Evolutionary conservation across 73 alveolate genomes (phyloP).

Genomic region (Tetrahymena thermophila): DNA sequence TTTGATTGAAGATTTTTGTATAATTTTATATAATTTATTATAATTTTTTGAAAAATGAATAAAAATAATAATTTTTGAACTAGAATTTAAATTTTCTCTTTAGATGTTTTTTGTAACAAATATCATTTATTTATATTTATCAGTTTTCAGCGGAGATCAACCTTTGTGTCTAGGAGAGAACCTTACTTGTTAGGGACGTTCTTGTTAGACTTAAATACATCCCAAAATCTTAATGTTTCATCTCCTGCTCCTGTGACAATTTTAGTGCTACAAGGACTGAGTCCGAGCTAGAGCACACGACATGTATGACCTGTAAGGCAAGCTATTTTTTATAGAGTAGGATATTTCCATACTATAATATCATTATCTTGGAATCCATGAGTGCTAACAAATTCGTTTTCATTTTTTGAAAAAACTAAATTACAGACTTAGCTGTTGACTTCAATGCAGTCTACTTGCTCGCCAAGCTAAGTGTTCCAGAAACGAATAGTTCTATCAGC

Average conservation of each 20-base stretch:
- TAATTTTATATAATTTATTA: too few species aligned
- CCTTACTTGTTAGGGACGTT: neutral
- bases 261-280: slow-evolving; percentile 94
- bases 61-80: neutral
- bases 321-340: slow-evolving; percentile 65
- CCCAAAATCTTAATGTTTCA: slow-evolving; percentile 99
- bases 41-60: neutral
- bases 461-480: slow-evolving; percentile 83
- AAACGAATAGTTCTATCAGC: slow-evolving; percentile 93
- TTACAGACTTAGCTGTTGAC: slow-evolving; percentile 93
- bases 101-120: too few species aligned
- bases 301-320: slow-evolving; percentile 97
- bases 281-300: slow-evolving; percentile 94
- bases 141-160: neutral
- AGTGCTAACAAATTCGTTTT: slow-evolving; percentile 88
- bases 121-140: neutral
- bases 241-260: slow-evolving; percentile 99
- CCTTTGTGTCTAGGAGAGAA: neutral
- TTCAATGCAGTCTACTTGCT: slow-evolving; percentile 68
- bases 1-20: neutral
- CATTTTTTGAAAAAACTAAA: slow-evolving; percentile 79
- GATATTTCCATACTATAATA: slow-evolving; percentile 93
- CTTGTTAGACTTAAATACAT: slow-evolving; percentile 59
- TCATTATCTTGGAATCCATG: slow-evolving; percentile 92
- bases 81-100: neutral